Percentiles rank a stretch among this genome's conserved stretches.
phyloP scores from a whole-genome alignment of 2,329 filamentous ascomycete genomes.

The Penicillium thymicola region DNA sequence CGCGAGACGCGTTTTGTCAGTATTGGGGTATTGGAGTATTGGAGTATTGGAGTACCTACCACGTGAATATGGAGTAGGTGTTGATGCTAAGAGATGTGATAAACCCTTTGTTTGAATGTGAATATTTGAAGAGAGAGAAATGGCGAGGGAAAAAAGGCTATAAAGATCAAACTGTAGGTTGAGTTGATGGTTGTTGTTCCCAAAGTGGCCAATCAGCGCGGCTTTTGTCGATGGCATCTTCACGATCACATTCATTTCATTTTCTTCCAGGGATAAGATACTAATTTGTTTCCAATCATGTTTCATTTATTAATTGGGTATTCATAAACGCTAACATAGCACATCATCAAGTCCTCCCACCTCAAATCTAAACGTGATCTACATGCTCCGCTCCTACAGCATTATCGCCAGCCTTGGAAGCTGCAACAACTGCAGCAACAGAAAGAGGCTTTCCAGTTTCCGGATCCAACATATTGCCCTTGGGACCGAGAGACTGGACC shows the following conservation, averaged over 20 bases:
- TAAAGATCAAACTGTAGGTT: conserved; percentile 47
- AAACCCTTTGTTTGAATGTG: background rate
- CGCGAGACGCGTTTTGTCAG: conserved; percentile 13
- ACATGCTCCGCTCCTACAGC: conserved; percentile 16
- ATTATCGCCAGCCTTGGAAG: conserved; percentile 5
- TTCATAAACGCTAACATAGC: background rate
- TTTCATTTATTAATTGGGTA: background rate
- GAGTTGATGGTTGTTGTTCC: conserved; percentile 41
- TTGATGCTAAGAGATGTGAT: background rate
- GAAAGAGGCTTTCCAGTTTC: conserved; percentile 27
- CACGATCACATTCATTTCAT: background rate
- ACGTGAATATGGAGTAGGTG: background rate
- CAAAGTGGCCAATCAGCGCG: conserved; percentile 25
- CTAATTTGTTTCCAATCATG: background rate
- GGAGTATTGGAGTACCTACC: background rate
- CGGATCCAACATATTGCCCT: conserved; percentile 33
- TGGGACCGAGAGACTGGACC: conserved; percentile 38
- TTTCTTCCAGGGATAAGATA: no score
- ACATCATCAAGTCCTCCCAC: background rate
- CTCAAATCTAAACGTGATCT: conserved; percentile 11
- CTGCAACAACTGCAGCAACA: conserved; percentile 1
- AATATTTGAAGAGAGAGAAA: background rate
- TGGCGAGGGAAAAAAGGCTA: background rate
- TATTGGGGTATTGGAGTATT: background rate
- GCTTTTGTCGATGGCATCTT: background rate